Conservation (phyloP, 116 monocot species). For the Zostera marina region DNA sequence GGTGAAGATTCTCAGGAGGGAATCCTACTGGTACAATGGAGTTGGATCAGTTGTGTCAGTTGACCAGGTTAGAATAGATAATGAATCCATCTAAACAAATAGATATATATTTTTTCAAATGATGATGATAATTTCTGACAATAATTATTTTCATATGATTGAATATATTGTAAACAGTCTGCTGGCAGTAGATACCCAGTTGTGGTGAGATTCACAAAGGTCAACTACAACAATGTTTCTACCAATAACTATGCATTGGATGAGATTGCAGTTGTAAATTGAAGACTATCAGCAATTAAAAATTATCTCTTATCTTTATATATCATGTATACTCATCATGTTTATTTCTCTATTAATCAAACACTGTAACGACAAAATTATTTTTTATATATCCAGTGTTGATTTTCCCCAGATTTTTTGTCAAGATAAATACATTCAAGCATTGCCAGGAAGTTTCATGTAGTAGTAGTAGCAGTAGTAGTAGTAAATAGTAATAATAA, state of each 20-base stretch:
- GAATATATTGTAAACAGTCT: slow-evolving; percentile 20
- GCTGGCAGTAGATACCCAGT: slow-evolving; percentile 71
- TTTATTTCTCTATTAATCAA: background rate
- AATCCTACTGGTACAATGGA: slow-evolving; percentile 89
- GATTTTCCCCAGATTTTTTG: no score
- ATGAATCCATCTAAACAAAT: background rate
- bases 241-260: slow-evolving; percentile 89
- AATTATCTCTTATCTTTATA: background rate
- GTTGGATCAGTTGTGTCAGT: slow-evolving; percentile 67
- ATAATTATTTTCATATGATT: no score
- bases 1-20: slow-evolving; percentile 86
- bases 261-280: slow-evolving; percentile 36
- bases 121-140: no score
- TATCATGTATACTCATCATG: background rate
- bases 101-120: background rate
- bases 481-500: no score
- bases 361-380: background rate
- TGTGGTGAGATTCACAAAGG: slow-evolving; percentile 71
- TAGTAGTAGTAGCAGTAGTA: no score
- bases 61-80: slow-evolving; percentile 36
- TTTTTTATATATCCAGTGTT: no score
- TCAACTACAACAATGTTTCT: slow-evolving; percentile 69
- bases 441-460: no score
- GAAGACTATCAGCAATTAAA: background rate
- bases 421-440: no score